Base-by-base conservation (phyloP, 805 yeast genomes). In the Cyberlindnera petersonii region DNA sequence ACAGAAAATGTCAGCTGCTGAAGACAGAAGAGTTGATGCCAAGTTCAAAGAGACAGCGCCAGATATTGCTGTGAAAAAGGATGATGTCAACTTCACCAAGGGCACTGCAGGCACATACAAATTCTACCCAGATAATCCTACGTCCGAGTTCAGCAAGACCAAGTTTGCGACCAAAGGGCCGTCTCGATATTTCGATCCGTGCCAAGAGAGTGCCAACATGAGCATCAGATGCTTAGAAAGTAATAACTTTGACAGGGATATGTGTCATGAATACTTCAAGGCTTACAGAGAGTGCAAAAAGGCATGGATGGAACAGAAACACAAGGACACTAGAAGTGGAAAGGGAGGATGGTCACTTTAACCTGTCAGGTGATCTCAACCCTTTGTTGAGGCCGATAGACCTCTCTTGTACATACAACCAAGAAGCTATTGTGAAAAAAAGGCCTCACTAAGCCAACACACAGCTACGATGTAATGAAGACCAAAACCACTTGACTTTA, bases 261-360 rank as follows among this genome's bases (percentile, higher is more conserved):
- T 61, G 63, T 87, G 82, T 67, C 76, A 64, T 59, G 95, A 84
- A 43, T 91, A 86, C 56, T 93, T 91, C 59, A 87, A 82, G 52
- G 96, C 97, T 0, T 91, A 91, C 59, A 71, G 91, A 43, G 98
- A 91, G 55, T 91, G 98, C 64, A 83, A 84, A 58, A 80, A 80
- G 54, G 84, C 73, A 44, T 84, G 89, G 89, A 61, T 74, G 56
- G 55, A 44, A 10, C 59, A 65, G 33, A 65, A 72, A 53, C 61
- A 64, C 36, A 44, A 46, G n/a, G 63, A 64, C 40, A 51, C 59
- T 15, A 40, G 56, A 37, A 37, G 26, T 9, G 59, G 58, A 3
- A 46, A 37, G 15, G 56, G 53, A 29, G 56, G 60, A 14, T 55
- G 57, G 57, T 40, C 44, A 6, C 32, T 40, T 6, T 43, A 20